phyloP scores from a whole-genome alignment of 257 asterid genomes.

The Solanum sejunctum region DNA sequence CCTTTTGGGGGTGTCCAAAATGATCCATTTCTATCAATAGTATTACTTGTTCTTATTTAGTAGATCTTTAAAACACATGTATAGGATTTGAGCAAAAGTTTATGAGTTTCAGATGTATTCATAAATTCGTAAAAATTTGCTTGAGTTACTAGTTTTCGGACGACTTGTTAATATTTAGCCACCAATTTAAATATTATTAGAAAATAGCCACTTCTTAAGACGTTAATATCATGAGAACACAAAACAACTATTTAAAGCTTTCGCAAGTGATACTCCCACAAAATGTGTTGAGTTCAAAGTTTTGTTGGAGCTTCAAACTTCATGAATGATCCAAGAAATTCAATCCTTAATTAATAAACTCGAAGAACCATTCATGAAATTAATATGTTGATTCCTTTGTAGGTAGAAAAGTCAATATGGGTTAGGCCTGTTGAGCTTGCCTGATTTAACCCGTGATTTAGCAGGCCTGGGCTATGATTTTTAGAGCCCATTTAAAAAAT shows the following conservation, averaged over 20 bases:
- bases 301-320: too few species aligned
- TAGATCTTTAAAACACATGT: background rate
- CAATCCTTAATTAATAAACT: too few species aligned
- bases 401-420: too few species aligned
- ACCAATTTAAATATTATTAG: background rate
- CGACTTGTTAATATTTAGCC: background rate
- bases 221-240: background rate
- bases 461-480: too few species aligned
- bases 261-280: background rate
- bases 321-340: too few species aligned
- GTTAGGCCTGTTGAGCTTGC: too few species aligned
- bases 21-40: background rate
- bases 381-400: too few species aligned
- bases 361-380: too few species aligned
- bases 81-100: background rate
- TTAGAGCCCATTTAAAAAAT: too few species aligned
- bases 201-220: background rate
- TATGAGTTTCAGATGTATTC: background rate
- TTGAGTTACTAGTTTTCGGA: background rate
- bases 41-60: background rate
- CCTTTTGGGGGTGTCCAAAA: background rate
- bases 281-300: background rate
- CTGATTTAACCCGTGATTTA: too few species aligned
- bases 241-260: too few species aligned
- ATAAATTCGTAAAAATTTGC: background rate